Evolutionary conservation across 1,284 basidiomycete species (phyloP).

Genomic region (Volvariella volvacea): DNA sequence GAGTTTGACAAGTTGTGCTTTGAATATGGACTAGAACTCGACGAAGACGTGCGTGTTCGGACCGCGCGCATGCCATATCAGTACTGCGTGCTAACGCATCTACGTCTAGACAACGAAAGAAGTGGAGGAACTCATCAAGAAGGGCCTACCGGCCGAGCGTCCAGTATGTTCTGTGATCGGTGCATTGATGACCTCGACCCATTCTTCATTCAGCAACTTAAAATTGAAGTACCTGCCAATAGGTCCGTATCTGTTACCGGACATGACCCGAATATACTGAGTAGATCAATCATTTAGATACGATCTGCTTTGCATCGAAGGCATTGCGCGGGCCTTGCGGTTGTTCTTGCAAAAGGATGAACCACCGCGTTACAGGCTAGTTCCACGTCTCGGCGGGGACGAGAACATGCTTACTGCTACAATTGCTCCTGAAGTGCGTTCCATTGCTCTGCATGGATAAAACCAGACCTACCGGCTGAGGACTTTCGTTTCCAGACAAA

Average conservation of each 20-base stretch:
- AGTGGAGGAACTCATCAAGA: slow-evolving; percentile 76
- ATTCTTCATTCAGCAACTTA: slow-evolving; percentile 73
- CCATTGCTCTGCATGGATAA: too few species aligned
- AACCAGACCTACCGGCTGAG: not conserved
- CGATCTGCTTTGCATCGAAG: slow-evolving; percentile 96
- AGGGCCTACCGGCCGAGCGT: slow-evolving; percentile 75
- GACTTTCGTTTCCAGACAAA: slow-evolving; percentile 54
- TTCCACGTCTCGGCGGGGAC: slow-evolving; percentile 62
- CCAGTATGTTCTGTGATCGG: slow-evolving; percentile 47
- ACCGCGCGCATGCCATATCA: not conserved
- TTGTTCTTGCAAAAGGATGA: slow-evolving; percentile 77
- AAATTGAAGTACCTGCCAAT: slow-evolving; percentile 98
- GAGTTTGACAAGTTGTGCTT: slow-evolving; percentile 97
- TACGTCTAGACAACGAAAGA: slow-evolving; percentile 76
- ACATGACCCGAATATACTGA: slow-evolving; percentile 8
- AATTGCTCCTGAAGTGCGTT: slow-evolving; percentile 63
- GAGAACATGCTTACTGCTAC: slow-evolving; percentile 60
- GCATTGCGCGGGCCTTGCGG: slow-evolving; percentile 83
- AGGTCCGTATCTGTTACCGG: slow-evolving; percentile 37
- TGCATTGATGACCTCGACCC: not conserved
- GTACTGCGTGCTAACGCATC: slow-evolving; percentile 5
- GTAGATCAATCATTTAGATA: slow-evolving; percentile 65
- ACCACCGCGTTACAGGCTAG: slow-evolving; percentile 69
- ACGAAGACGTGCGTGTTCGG: slow-evolving; percentile 78
- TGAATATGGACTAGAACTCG: slow-evolving; percentile 95